Base-by-base conservation (phyloP, 75 land plant genomes). In the Adiantum capillusveneris region DNA sequence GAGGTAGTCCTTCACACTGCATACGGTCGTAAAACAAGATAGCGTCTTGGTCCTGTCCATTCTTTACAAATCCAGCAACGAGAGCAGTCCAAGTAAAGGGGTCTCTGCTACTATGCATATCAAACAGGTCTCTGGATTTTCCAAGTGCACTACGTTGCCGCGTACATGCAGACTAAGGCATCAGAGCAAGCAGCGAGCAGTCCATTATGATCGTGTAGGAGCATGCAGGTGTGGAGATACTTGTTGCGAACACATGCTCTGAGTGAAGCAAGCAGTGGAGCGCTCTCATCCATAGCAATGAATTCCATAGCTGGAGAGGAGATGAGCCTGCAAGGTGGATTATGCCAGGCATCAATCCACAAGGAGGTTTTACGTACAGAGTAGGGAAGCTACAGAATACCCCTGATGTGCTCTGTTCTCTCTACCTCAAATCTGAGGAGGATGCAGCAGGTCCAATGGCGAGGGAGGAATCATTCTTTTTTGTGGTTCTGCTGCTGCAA, bases 71-170 rank as follows among this genome's bases (percentile, higher is more conserved):
- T 19, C 56, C 75, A 1, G 65, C 48, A 62, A 80, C 76, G 2
- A 76, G 57, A 12, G 78, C 77, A 64, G 67, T 70, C 82, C 82
- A 79, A 52, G 93, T 62, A 61, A 82, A 74, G 48, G 65, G 78
- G 49, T 83, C 79, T 11, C 69, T 68, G 24, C 61, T 55, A 45
- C 64, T 71, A 69, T 83, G 74, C 14, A 27, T 34, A 27, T 39
- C 27, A 56, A 84, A 84, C 13, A 81, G n/a, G 48, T 39, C 14
- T 0, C 11, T 29, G 0, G 87, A 88, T 36, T 81, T 77, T 21
- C 73, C 65, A 18, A 84, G 29, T 24, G 21, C 56, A 1, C 85
- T 78, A 31, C 28, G 62, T 26, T 58, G 69, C n/a, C 18, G 67
- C 59, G 6, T 77, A 57, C 50, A 46, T 46, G 17, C 22, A 18